A percentile compares a stretch with the other conserved stretches of the same genome.
These are phyloP conservation scores for Suillus americanus DNA, from an alignment of 768 basidiomycete species.

Conservation along the genomic window DNA sequence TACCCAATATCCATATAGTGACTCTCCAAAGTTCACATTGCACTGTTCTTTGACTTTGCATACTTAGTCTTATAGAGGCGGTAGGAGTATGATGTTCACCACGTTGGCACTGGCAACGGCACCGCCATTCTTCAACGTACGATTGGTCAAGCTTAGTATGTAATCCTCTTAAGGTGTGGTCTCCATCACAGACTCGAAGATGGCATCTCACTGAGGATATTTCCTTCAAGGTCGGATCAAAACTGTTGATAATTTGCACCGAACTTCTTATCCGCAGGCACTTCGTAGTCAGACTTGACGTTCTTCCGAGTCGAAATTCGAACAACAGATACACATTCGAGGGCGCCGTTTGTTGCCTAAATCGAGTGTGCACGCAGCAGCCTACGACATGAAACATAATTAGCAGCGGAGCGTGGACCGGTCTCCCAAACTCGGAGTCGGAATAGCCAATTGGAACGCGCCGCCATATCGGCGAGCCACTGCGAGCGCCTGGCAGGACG, in stretches of 20 bases:
- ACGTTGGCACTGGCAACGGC: constrained; percentile 14
- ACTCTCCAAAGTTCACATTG: neutral
- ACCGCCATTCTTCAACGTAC: constrained; percentile 21
- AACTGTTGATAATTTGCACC: constrained; percentile 9
- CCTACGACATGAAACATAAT: neutral
- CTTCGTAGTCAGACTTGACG: constrained; percentile 10
- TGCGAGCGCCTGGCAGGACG: neutral
- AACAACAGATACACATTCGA: constrained; percentile 3
- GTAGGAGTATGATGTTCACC: constrained; percentile 23
- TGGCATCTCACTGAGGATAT: constrained; percentile 16
- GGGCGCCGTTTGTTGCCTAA: constrained; percentile 13
- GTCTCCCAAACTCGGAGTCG: neutral
- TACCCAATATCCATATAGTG: neutral
- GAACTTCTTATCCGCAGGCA: neutral
- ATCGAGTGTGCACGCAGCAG: constrained; percentile 29
- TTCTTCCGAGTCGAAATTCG: constrained; percentile 13
- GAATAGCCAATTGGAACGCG: constrained; percentile 28
- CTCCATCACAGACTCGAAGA: constrained; percentile 13
- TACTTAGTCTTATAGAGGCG: constrained; percentile 10
- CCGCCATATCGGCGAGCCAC: neutral
- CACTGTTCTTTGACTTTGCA: neutral
- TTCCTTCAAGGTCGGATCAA: constrained; percentile 23
- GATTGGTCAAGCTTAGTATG: constrained; percentile 20
- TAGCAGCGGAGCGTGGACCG: neutral
- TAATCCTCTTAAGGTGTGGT: constrained; percentile 18